phyloP scores from a whole-genome alignment of 1,284 basidiomycete genomes.

The Puccinia sorghi region DNA sequence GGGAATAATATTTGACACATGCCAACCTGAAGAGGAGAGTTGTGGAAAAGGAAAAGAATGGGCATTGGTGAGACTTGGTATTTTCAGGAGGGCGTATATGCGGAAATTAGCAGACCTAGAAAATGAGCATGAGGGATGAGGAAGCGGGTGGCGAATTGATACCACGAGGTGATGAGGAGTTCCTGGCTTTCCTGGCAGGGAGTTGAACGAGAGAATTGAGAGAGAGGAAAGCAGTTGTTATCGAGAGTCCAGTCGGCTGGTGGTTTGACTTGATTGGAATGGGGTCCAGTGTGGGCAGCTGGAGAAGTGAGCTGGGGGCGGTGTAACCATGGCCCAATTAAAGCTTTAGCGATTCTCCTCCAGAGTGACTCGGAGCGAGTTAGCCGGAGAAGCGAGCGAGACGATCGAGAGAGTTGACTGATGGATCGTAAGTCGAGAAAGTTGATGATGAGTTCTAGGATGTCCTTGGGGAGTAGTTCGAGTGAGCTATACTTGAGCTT shows the following conservation, averaged over 20 bases:
- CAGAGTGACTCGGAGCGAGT: conserved; percentile 29
- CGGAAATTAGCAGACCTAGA: conserved; percentile 16
- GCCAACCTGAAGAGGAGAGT: conserved; percentile 20
- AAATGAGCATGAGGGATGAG: conserved; percentile 21
- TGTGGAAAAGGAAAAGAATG: background rate
- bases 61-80: too few relatives aligned
- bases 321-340: conserved; percentile 10
- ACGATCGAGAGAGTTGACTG: background rate
- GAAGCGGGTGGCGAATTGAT: conserved; percentile 21
- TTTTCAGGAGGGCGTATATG: background rate
- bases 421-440: background rate
- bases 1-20: conserved; percentile 16
- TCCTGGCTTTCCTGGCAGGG: background rate
- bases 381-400: background rate
- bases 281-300: background rate
- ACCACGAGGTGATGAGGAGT: conserved; percentile 9
- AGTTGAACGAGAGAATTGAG: background rate
- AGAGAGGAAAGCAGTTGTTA: conserved; percentile 2
- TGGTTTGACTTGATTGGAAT: background rate
- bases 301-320: background rate
- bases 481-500: background rate
- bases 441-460: conserved; percentile 9
- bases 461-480: conserved; percentile 16
- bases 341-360: conserved; percentile 6
- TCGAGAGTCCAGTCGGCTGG: conserved; percentile 19